Evolutionary conservation across 257 asterid genomes (phyloP).

Genomic region (Handroanthus guayacan): DNA sequence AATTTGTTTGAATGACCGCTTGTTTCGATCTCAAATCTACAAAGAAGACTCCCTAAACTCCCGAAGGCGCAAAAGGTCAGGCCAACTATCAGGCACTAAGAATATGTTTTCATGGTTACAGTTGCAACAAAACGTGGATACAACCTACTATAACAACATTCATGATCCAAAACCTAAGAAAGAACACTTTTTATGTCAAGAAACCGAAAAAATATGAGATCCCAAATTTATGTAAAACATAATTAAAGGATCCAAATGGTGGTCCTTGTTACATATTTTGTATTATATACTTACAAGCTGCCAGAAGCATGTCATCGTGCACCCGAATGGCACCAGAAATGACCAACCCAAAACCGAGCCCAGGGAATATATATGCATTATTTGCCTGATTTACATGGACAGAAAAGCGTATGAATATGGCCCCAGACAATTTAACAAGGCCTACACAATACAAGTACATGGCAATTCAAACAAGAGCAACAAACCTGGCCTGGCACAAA

Average conservation of each 20-base stretch:
- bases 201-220: not conserved
- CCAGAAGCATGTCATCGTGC: conserved; percentile 95
- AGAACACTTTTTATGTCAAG: not conserved
- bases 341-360: conserved; percentile 91
- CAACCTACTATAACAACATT: not conserved
- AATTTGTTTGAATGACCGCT: no score
- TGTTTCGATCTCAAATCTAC: no score
- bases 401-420: not conserved
- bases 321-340: conserved; percentile 92
- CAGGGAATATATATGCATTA: conserved; percentile 95
- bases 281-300: conserved; percentile 73
- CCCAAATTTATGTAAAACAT: not conserved
- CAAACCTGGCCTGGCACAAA: conserved; percentile 83
- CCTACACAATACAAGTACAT: not conserved
- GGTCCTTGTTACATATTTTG: not conserved
- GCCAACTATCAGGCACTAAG: not conserved
- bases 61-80: no score
- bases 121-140: not conserved
- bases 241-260: conserved; percentile 3
- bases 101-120: not conserved
- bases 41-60: no score
- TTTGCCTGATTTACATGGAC: conserved; percentile 66
- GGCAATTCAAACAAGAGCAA: conserved; percentile 1
- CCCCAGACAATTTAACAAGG: conserved; percentile 4
- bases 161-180: not conserved